phyloP scores from a whole-genome alignment of 139 green algal genomes.

The Spirogloea muscicola region DNA sequence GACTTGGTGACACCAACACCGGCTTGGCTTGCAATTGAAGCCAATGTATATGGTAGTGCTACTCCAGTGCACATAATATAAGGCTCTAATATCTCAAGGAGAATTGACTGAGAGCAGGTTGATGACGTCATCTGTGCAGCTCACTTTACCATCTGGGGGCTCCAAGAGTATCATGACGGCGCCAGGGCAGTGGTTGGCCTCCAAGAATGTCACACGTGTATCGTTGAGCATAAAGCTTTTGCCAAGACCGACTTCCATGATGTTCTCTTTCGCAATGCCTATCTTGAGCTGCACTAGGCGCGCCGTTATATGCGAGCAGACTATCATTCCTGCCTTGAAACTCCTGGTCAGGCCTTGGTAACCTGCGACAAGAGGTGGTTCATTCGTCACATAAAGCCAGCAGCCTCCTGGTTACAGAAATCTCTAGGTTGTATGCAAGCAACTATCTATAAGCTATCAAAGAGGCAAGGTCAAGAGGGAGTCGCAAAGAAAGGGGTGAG shows the following conservation, averaged over 20 bases:
- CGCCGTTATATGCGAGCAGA: constrained; percentile 50
- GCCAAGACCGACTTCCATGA: too few relatives aligned
- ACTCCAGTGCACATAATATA: too few relatives aligned
- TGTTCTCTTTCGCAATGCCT: constrained; percentile 19
- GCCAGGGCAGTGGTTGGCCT: constrained; percentile 93
- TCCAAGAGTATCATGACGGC: constrained; percentile 52
- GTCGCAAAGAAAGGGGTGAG: not conserved
- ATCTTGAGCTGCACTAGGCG: constrained; percentile 29
- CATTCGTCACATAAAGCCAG: constrained; percentile 32
- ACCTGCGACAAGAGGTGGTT: constrained; percentile 38
- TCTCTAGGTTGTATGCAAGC: not conserved
- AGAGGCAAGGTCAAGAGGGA: constrained; percentile 1
- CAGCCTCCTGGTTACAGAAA: not conserved
- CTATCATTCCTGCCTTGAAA: constrained; percentile 31
- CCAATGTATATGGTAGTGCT: not conserved
- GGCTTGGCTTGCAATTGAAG: not conserved
- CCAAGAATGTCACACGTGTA: constrained; percentile 64
- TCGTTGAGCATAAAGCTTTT: constrained; percentile 1
- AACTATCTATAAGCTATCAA: not conserved
- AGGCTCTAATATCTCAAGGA: too few relatives aligned
- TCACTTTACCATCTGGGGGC: constrained; percentile 32
- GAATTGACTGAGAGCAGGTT: too few relatives aligned
- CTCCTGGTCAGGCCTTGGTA: constrained; percentile 51
- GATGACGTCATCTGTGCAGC: not conserved
- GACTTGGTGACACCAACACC: too few relatives aligned